A percentile compares a stretch with the other conserved stretches of the same genome.
Conservation (phyloP, 768 basidiomycete genomes). For the Leccinellum rugosiceps region DNA sequence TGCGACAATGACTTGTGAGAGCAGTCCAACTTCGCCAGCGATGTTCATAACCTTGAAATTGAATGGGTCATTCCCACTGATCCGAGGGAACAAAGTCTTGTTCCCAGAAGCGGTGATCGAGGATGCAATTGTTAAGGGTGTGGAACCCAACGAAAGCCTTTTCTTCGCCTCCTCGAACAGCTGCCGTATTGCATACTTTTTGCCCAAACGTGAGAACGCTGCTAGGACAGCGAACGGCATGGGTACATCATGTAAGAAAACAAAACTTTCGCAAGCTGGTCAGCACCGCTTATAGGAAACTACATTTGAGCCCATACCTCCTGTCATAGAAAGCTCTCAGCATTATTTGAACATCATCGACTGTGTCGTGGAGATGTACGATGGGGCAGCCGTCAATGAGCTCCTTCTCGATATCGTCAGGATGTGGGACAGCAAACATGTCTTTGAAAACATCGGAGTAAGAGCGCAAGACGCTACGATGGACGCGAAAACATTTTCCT, state of each 20-base stretch:
- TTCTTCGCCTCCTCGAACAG: slow-evolving; percentile 9
- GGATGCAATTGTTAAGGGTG: background rate
- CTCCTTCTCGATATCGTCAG: background rate
- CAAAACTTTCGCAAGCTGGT: slow-evolving; percentile 3
- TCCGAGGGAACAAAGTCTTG: background rate
- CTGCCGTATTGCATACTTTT: slow-evolving; percentile 12
- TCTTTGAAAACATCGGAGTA: slow-evolving; percentile 32
- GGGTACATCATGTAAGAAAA: background rate
- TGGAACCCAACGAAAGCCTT: background rate
- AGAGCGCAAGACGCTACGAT: slow-evolving; percentile 23
- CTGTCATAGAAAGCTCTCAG: slow-evolving; percentile 21
- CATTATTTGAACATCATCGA: slow-evolving; percentile 11
- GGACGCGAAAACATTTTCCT: slow-evolving; percentile 30
- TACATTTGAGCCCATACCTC: background rate
- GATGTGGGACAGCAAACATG: slow-evolving; percentile 22
- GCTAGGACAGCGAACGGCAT: slow-evolving; percentile 10
- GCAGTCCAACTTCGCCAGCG: slow-evolving; percentile 10
- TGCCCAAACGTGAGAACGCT: slow-evolving; percentile 14
- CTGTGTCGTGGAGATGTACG: slow-evolving; percentile 14
- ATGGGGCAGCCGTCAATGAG: slow-evolving; percentile 21
- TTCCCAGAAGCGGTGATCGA: background rate
- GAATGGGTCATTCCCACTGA: slow-evolving; percentile 9
- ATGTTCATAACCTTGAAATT: slow-evolving; percentile 15
- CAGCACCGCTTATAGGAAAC: background rate
- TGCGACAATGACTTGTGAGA: background rate